Conservation (phyloP, 768 basidiomycete species). For the Boletus vinaceobasis region DNA sequence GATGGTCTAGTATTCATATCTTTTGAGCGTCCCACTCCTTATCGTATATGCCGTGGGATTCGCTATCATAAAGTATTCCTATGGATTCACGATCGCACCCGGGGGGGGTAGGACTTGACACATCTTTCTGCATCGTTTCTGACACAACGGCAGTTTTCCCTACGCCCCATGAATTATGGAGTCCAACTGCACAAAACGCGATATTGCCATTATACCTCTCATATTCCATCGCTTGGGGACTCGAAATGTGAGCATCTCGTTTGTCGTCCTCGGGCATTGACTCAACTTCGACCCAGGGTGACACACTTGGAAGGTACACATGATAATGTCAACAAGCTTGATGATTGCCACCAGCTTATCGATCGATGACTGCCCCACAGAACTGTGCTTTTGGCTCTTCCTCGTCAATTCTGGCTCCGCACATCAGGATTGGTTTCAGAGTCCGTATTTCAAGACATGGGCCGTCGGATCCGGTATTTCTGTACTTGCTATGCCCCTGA, state of each 20-base stretch:
- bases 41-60: slow-evolving; percentile 59
- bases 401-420: slow-evolving; percentile 61
- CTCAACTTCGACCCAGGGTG: slow-evolving; percentile 45
- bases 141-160: slow-evolving; percentile 50
- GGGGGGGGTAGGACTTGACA: slow-evolving; percentile 33
- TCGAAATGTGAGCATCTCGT: slow-evolving; percentile 63
- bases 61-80: slow-evolving; percentile 66
- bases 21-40: slow-evolving; percentile 60
- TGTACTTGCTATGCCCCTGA: slow-evolving; percentile 63
- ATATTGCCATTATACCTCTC: slow-evolving; percentile 65
- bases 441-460: slow-evolving; percentile 74
- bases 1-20: slow-evolving; percentile 62
- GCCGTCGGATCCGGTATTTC: slow-evolving; percentile 58
- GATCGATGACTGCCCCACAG: slow-evolving; percentile 33
- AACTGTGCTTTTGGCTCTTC: slow-evolving; percentile 87
- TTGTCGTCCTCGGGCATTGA: not conserved
- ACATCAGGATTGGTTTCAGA: slow-evolving; percentile 76
- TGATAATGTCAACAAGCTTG: not conserved
- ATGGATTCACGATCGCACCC: slow-evolving; percentile 55
- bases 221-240: slow-evolving; percentile 64
- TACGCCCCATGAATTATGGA: slow-evolving; percentile 62
- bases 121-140: not conserved
- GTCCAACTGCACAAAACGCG: slow-evolving; percentile 37
- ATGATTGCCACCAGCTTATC: not conserved
- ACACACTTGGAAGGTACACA: slow-evolving; percentile 72